phyloP scores from a whole-genome alignment of 2,329 filamentous ascomycete species.

The Penicillium sp. region DNA sequence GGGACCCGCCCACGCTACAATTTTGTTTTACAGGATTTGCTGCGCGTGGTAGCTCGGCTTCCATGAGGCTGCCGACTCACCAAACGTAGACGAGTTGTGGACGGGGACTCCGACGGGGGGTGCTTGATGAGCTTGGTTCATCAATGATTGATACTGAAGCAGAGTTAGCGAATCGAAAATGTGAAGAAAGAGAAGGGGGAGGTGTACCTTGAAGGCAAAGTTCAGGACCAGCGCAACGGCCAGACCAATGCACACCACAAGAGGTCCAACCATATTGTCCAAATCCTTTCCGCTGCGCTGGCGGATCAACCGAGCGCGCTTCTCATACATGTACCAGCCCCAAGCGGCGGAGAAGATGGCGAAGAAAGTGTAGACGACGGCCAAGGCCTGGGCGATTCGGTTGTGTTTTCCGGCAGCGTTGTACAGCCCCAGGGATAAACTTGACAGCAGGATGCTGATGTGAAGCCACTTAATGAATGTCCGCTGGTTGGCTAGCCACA shows the following conservation, averaged over 20 bases:
- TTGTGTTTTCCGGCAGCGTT: slow-evolving; percentile 80
- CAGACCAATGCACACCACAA: slow-evolving; percentile 80
- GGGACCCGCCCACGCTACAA: neutral
- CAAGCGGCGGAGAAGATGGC: slow-evolving; percentile 82
- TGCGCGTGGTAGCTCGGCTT: slow-evolving; percentile 1
- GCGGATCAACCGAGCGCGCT: slow-evolving; percentile 76
- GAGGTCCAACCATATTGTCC: slow-evolving; percentile 82
- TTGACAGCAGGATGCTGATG: slow-evolving; percentile 84
- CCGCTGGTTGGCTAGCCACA: slow-evolving; percentile 97
- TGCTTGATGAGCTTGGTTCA: slow-evolving; percentile 26
- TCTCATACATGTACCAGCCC: slow-evolving; percentile 84
- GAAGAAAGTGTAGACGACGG: slow-evolving; percentile 80
- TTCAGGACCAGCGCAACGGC: slow-evolving; percentile 81
- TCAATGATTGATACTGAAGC: slow-evolving; percentile 35
- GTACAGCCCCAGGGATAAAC: slow-evolving; percentile 81
- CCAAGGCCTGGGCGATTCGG: slow-evolving; percentile 74
- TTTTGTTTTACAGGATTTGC: slow-evolving; percentile 8
- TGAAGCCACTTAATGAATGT: slow-evolving; percentile 99
- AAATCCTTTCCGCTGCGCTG: slow-evolving; percentile 90
- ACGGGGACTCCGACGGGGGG: slow-evolving; percentile 14
- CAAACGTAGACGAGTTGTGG: slow-evolving; percentile 15
- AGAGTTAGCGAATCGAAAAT: neutral
- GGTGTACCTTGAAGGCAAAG: slow-evolving; percentile 73
- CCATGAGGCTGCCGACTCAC: neutral
- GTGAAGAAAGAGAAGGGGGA: slow-evolving; percentile 18